Evolutionary conservation across 805 yeast genomes (phyloP), one percentile per base, ranked within the genome.

Genomic region (Cyberlindnera xylosilytica): DNA sequence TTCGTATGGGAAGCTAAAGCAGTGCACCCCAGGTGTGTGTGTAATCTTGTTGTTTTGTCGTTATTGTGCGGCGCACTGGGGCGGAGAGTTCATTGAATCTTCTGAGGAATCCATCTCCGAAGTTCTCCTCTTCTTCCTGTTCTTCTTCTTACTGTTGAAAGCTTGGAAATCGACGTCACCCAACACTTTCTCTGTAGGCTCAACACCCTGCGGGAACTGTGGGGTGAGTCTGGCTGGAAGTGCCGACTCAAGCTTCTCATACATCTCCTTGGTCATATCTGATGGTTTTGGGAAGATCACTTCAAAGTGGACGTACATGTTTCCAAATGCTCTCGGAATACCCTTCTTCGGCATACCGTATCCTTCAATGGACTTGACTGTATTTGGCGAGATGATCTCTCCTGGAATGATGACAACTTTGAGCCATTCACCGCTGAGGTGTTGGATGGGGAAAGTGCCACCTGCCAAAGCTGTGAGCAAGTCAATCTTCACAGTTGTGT

Each of bases 211-310:
- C 55, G 96, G 96, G 54, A 87, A 72, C 6, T 53, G 49, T 22
- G 74, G 66, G 39, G 65, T 60, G 12, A 72, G 66, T 73, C 96
- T 81, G 33, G 88, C 65, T 18, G 98, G 98, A 61, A 93, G 73
- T 36, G 88, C 75, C 27, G 65, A 58, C 64, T 85, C 95, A 64
- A 93, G 76, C 46, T 71, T 64, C 58, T 79, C 74, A 61, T 86
- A 72, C 58, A 81, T 74, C 36, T 81, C 87, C 62, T 83, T 93
- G 45, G 73, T 58, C 36, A 95, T 73, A 58, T 85, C 83, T 54
- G 79, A 72, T 41, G 74, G 66, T 20, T 55, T 58, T 27, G 90
- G 89, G 69, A 79, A 81, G 38, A 68, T 68, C 34, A 83, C 73
- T 17, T 70, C 65, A 57, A 83, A 83, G 51, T 74, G 72, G 46